Percentiles rank a stretch among this genome's conserved stretches.
phyloP scores from a whole-genome alignment of 2,329 filamentous ascomycete genomes.

The Capronia epimyces region DNA sequence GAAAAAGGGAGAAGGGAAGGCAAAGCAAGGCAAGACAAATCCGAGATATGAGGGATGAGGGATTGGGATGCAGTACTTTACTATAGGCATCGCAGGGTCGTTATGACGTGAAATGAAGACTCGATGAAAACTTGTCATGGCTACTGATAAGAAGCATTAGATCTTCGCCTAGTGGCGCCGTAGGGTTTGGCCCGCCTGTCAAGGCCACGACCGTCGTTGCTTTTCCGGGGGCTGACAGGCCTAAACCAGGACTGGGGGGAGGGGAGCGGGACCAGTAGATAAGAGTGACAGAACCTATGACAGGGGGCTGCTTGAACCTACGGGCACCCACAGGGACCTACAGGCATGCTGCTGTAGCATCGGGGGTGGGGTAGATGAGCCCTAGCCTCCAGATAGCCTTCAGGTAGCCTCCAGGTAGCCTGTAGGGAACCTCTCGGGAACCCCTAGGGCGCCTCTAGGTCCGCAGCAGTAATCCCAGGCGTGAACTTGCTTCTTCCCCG shows the following conservation, averaged over 20 bases:
- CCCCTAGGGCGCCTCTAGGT: no score
- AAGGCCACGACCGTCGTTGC: conserved; percentile 2
- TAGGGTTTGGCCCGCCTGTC: neutral
- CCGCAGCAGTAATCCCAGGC: neutral
- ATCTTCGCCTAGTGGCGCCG: neutral
- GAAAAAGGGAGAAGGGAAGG: no score
- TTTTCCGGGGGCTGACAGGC: neutral
- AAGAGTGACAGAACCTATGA: neutral
- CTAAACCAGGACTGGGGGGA: no score
- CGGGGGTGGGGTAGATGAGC: no score
- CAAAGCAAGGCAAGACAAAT: no score
- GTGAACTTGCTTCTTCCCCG: neutral
- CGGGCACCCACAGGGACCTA: neutral
- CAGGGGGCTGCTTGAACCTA: neutral
- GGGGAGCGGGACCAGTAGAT: no score
- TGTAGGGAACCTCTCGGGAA: no score
- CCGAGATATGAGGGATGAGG: no score
- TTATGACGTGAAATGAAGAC: neutral
- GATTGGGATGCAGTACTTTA: neutral
- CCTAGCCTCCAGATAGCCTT: no score
- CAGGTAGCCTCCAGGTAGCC: no score
- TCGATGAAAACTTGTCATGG: neutral
- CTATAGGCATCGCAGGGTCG: neutral
- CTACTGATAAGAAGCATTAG: neutral
- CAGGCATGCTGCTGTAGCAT: no score